These are phyloP conservation scores for Hyaloscypha variabilis DNA, from an alignment of 495 filamentous ascomycete genomes.

Conservation along the genomic window DNA sequence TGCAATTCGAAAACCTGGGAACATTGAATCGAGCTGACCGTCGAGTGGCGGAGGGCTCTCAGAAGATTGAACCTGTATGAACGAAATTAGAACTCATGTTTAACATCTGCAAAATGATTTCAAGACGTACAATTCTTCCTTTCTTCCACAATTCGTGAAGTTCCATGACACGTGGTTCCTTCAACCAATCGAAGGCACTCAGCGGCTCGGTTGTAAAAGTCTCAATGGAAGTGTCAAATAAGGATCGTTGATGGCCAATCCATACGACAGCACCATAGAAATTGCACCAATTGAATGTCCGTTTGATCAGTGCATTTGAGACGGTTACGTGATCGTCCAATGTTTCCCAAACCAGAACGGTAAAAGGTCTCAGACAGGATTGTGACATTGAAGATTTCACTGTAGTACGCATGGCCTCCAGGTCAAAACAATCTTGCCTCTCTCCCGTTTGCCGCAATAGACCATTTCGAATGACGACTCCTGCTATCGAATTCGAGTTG, in stretches of 20 bases:
- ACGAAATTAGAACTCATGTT: no score
- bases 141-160: constrained; percentile 52
- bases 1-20: no score
- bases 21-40: no score
- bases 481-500: constrained; percentile 41
- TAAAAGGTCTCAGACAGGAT: constrained; percentile 47
- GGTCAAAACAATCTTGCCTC: constrained; percentile 50
- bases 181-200: constrained; percentile 59
- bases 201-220: constrained; percentile 46
- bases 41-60: no score
- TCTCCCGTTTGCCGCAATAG: constrained; percentile 43
- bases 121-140: no score
- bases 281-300: constrained; percentile 55
- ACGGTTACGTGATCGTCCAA: constrained; percentile 47
- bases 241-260: constrained; percentile 46
- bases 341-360: constrained; percentile 54
- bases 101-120: no score
- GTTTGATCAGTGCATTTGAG: constrained; percentile 51
- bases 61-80: no score
- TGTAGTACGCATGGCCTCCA: constrained; percentile 40
- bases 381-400: constrained; percentile 57
- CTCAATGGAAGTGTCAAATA: constrained; percentile 44
- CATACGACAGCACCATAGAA: constrained; percentile 57
- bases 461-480: constrained; percentile 47
- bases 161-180: constrained; percentile 51